These are phyloP conservation scores for Sphaerostilbella broomeana DNA, from an alignment of 2,329 filamentous ascomycete species.

Conservation along the genomic window DNA sequence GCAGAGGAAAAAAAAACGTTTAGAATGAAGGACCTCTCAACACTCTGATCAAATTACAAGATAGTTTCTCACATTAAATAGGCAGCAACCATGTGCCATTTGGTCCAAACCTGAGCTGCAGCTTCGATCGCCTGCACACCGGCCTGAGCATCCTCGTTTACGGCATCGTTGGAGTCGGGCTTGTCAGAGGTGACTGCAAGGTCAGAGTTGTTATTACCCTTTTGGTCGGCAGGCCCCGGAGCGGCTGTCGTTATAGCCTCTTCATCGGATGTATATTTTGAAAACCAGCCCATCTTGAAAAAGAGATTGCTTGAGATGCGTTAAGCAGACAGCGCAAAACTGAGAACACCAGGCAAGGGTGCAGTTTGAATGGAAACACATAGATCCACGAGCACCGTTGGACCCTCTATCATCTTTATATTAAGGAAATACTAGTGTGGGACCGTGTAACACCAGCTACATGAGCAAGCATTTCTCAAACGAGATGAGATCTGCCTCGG, in stretches of 20 bases:
- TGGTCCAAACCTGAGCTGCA: constrained; percentile 30
- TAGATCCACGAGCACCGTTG: no score
- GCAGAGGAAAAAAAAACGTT: not conserved
- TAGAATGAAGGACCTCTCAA: not conserved
- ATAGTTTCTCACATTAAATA: constrained; percentile 34
- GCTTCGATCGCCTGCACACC: constrained; percentile 43
- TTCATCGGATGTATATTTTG: not conserved
- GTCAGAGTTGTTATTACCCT: constrained; percentile 9
- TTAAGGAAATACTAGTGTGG: no score
- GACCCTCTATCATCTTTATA: no score
- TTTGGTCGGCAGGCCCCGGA: constrained; percentile 8
- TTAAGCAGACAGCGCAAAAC: not conserved
- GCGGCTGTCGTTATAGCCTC: not conserved
- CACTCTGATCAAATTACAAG: no score
- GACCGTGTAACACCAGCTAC: no score
- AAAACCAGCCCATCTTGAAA: constrained; percentile 12
- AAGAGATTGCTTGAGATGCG: no score
- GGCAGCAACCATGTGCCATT: constrained; percentile 35
- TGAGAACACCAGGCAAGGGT: not conserved
- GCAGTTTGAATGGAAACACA: no score
- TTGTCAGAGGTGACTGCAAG: constrained; percentile 27
- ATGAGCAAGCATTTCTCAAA: no score
- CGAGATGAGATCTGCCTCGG: no score
- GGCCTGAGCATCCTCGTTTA: constrained; percentile 28
- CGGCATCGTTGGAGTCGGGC: not conserved